Evolutionary conservation across 768 basidiomycete species (phyloP).

Genomic region (Lactarius vividus): DNA sequence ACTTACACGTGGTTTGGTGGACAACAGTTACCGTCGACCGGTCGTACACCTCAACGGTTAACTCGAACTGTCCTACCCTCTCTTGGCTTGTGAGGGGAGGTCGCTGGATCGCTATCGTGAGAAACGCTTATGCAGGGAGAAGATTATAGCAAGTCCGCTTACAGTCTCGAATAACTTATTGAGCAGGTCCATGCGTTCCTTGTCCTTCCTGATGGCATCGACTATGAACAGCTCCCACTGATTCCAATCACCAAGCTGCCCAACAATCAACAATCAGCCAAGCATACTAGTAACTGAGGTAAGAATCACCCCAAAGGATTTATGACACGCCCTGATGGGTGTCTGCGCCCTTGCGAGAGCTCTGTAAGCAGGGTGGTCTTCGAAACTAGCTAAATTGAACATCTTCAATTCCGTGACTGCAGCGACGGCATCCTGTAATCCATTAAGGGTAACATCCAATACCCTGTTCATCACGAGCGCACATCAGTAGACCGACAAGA

Average conservation of each 20-base stretch:
- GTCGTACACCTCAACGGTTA: neutral
- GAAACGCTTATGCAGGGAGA: neutral
- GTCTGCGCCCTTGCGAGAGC: conserved; percentile 1
- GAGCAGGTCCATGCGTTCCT: conserved; percentile 18
- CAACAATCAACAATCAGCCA: neutral
- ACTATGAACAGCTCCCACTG: conserved; percentile 7
- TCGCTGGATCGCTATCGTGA: neutral
- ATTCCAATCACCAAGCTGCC: conserved; percentile 8
- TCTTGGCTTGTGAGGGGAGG: conserved; percentile 8
- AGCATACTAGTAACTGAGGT: neutral
- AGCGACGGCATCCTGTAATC: conserved; percentile 7
- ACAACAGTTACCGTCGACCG: neutral
- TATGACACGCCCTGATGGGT: conserved; percentile 9
- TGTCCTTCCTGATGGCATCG: conserved; percentile 10
- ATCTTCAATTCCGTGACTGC: conserved; percentile 22
- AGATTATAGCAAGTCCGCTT: neutral
- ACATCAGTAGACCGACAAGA: neutral
- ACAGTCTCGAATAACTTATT: conserved; percentile 7
- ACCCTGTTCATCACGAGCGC: neutral
- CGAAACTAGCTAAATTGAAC: conserved; percentile 9
- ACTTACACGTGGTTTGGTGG: neutral
- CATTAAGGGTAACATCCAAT: conserved; percentile 13
- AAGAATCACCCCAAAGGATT: conserved; percentile 13
- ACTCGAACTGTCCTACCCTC: neutral
- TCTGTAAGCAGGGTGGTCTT: conserved; percentile 9